These are phyloP conservation scores for Trichoderma atroviride DNA, from an alignment of 2,329 filamentous ascomycete species.

Conservation along the genomic window DNA sequence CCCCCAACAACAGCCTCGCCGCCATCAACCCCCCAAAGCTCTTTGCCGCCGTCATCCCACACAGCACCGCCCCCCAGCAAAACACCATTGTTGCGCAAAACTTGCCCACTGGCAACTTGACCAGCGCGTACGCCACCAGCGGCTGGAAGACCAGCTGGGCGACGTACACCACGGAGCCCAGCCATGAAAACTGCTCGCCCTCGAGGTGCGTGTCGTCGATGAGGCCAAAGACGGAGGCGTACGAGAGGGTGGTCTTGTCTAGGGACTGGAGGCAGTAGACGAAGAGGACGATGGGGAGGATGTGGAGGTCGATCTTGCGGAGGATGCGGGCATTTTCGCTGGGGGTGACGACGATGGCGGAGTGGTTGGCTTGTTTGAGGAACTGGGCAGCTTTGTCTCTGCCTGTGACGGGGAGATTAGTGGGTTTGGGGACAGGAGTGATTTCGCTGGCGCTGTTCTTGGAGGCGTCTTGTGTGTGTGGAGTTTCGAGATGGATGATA, in stretches of 20 bases:
- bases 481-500: conserved; percentile 21
- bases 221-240: conserved; percentile 66
- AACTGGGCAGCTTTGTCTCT: conserved; percentile 54
- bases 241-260: conserved; percentile 51
- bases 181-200: conserved; percentile 64
- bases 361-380: conserved; percentile 47
- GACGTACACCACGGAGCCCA: conserved; percentile 48
- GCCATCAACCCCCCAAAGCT: conserved; percentile 51
- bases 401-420: conserved; percentile 21
- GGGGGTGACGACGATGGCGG: conserved; percentile 50
- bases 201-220: conserved; percentile 53
- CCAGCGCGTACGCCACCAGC: conserved; percentile 56
- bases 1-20: conserved; percentile 49
- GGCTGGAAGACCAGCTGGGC: conserved; percentile 50
- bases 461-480: neutral
- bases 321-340: conserved; percentile 54
- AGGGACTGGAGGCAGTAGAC: conserved; percentile 50
- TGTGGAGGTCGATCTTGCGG: conserved; percentile 51
- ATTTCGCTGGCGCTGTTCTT: conserved; percentile 14
- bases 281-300: conserved; percentile 54
- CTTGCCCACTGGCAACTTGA: conserved; percentile 58
- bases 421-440: neutral
- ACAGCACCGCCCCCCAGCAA: conserved; percentile 56
- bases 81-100: conserved; percentile 54
- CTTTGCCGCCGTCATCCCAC: conserved; percentile 55